Base-by-base conservation (phyloP, 176 grass and related monocot species). In the Typha latifolia region DNA sequence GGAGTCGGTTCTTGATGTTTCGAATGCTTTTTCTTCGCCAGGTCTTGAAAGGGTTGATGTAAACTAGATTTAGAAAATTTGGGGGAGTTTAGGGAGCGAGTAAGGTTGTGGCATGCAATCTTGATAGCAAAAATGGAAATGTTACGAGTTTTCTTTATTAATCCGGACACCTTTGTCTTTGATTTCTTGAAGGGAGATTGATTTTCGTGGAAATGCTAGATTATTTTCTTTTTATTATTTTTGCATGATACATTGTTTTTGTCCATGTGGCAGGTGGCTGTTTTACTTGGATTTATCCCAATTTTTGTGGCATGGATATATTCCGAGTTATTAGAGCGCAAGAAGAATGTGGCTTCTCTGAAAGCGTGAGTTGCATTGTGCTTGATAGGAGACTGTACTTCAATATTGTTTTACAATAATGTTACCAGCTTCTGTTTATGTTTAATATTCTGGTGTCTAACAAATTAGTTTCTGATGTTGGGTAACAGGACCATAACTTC, bases 241-340 rank as follows among this genome's bases (percentile, higher is more conserved):
- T 12, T 49, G 4, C 13, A 0, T 68, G 20, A 43, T 43, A 12
- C 47, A 61, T 64, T 59, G 20, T 68, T 62, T 73, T 77, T 63
- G 23, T 61, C 21, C 71, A 49, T 14, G 47, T 77, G 34, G 29
- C 80, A 99, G 94, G 77, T 83, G 34, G 90, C 89, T 49, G 68
- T 76, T 71, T 79, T 93, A 77, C 77, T 99, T 20, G 94, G 89
- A 22, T 90, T 93, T 64, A 69, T 93, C 65, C 91, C 86, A 69
- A 66, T 93, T 76, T 84, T 99, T 49, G 34, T 82, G 8, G 86
- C 86, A 29, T 99, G 89, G 94, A 32, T 80, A 0, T 93, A 93
- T 72, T 74, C 89, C 1, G 94, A 99, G 61, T 64, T 86, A 51
- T 73, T 99, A 49, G 77, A 77, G 61, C 74, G 87, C 78, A 76